Percentiles rank a stretch among this genome's conserved stretches.
Conservation (phyloP, 805 yeast genomes). For the Limtongia smithiae region DNA sequence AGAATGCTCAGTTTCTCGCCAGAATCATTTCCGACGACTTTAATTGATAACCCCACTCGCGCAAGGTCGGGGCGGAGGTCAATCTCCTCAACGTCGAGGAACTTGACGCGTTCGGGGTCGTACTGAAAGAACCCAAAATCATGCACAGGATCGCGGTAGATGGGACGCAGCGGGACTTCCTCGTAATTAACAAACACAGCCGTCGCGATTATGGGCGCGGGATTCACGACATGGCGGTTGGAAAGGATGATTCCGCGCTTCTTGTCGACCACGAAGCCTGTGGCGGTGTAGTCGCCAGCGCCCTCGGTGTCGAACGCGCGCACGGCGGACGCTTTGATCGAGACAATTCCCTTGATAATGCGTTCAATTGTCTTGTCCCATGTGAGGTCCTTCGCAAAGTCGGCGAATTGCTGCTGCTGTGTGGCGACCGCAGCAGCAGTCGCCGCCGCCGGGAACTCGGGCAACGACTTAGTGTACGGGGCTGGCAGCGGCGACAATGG, state of each 20-base stretch:
- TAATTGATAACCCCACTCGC: slow-evolving; percentile 22
- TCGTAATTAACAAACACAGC: slow-evolving; percentile 26
- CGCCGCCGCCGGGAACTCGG: not conserved
- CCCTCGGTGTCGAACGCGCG: slow-evolving; percentile 27
- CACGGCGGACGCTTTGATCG: slow-evolving; percentile 26
- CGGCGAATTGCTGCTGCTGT: slow-evolving; percentile 1
- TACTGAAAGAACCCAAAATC: slow-evolving; percentile 29
- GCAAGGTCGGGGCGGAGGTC: slow-evolving; percentile 28
- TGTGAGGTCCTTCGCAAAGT: slow-evolving; percentile 12
- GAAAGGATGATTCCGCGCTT: slow-evolving; percentile 24
- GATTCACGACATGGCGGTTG: slow-evolving; percentile 27
- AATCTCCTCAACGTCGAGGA: slow-evolving; percentile 23
- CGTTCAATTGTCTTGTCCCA: slow-evolving; percentile 28
- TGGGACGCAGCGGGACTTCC: slow-evolving; percentile 26
- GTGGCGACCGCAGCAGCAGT: slow-evolving; percentile 8
- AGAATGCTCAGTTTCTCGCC: slow-evolving; percentile 28
- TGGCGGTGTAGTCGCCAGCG: slow-evolving; percentile 28
- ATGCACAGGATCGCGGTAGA: slow-evolving; percentile 28
- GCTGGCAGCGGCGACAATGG: slow-evolving; percentile 7
- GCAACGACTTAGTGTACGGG: not conserved
- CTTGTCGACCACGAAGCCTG: slow-evolving; percentile 29
- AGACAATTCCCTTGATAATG: slow-evolving; percentile 26
- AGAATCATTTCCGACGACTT: slow-evolving; percentile 28
- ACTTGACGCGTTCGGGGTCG: slow-evolving; percentile 23
- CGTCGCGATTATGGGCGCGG: slow-evolving; percentile 27